A percentile compares a stretch with the other conserved stretches of the same genome.
Conservation (phyloP, 345 rosid species). For the Rubroshorea leprosula region DNA sequence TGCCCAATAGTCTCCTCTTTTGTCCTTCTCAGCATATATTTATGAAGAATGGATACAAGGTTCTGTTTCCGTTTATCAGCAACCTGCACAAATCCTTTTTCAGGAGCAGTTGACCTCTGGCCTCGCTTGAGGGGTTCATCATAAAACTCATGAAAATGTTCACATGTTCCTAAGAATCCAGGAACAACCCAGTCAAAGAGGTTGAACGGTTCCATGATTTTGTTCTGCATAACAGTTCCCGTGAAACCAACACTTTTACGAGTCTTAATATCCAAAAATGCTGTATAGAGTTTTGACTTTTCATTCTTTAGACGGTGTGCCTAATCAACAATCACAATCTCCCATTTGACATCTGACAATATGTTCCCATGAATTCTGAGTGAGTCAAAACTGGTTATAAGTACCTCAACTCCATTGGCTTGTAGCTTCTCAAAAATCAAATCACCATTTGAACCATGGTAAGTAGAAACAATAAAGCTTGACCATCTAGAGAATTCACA, state of each 20-base stretch:
- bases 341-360: conserved; percentile 71
- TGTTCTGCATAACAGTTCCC: conserved; percentile 91
- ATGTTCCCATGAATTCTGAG: conserved; percentile 69
- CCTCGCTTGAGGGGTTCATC: conserved; percentile 90
- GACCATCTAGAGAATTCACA: conserved; percentile 87
- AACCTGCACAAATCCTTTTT: conserved; percentile 58
- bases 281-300: conserved; percentile 81
- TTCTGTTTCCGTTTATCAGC: conserved; percentile 84
- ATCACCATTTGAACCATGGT: conserved; percentile 80
- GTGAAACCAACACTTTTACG: conserved; percentile 72
- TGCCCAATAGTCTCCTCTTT: conserved; percentile 96
- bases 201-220: conserved; percentile 80
- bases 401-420: conserved; percentile 59
- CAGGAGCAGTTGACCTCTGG: conserved; percentile 82
- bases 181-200: conserved; percentile 93
- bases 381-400: conserved; percentile 79
- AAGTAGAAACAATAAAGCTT: conserved; percentile 55
- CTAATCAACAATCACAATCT: conserved; percentile 83
- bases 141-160: conserved; percentile 80
- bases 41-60: conserved; percentile 56
- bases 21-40: conserved; percentile 86
- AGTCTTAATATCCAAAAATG: conserved; percentile 59
- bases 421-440: conserved; percentile 64
- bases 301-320: conserved; percentile 91
- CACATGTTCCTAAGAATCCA: conserved; percentile 73